Evolutionary conservation across 1,284 basidiomycete genomes (phyloP).

Genomic region (Boletus sp.): DNA sequence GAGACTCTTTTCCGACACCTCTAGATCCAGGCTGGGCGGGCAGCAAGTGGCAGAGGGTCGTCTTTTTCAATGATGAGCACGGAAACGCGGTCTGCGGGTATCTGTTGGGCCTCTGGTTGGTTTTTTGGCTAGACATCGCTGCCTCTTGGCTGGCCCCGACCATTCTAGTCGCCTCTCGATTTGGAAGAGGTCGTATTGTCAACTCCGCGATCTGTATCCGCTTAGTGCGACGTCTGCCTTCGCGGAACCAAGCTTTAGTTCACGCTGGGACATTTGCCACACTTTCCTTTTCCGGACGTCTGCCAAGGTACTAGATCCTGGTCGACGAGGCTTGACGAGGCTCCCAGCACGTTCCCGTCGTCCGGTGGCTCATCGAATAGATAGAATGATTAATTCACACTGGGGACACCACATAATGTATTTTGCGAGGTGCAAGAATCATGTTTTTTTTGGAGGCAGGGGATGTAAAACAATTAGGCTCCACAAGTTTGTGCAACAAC

Average conservation of each 20-base stretch:
- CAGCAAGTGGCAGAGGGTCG: not conserved
- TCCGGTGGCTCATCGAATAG: too few species aligned
- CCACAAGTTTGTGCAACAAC: too few species aligned
- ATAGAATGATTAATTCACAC: too few species aligned
- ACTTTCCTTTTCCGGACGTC: conserved; percentile 3
- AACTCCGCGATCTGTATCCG: conserved; percentile 31
- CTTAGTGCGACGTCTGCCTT: conserved; percentile 24
- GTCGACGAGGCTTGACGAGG: too few species aligned
- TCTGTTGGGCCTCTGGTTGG: not conserved
- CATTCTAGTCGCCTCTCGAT: conserved; percentile 28
- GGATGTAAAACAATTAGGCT: too few species aligned
- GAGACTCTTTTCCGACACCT: not conserved
- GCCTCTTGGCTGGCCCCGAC: not conserved
- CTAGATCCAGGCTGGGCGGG: not conserved
- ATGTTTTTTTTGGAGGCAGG: too few species aligned
- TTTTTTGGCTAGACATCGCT: not conserved
- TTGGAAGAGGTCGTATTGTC: conserved; percentile 23
- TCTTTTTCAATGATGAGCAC: not conserved
- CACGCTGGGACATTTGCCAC: not conserved
- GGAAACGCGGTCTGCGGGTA: not conserved
- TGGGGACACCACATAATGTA: too few species aligned
- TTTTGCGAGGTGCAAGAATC: too few species aligned
- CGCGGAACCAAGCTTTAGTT: conserved; percentile 25
- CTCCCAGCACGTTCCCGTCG: not conserved
- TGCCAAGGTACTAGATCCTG: not conserved